Base-by-base conservation (phyloP, 1,284 basidiomycete genomes). In the Xerocomus amazonicus region DNA sequence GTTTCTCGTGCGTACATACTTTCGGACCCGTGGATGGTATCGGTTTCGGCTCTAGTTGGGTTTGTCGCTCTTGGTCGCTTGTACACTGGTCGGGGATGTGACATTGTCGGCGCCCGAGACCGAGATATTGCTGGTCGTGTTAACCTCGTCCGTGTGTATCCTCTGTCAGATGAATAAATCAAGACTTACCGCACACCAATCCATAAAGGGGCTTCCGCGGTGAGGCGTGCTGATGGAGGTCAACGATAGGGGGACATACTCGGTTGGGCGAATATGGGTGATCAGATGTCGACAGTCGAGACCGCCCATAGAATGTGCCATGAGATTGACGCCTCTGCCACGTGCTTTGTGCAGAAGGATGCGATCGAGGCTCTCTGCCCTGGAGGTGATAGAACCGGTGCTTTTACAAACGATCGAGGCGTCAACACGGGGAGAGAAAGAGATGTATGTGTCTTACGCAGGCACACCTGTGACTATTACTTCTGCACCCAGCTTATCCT, bases 221-320 rank as follows among this genome's bases (percentile, higher is more conserved):
- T 99, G 97, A 14, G 97, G 97, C 0, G 97, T 98, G 40, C 87
- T 87, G 56, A 99, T 81, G 14, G 88, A 92, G 0, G 92, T 98
- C 52, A 99, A 73, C 7, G 91, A 94, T 35, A 93, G 71, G 1
- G 97, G 95, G 1, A 75, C 79, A 70, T 99, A 99, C 47, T 90
- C 83, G 14, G 73, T 77, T 0, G 96, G 94, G 55, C 81, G 81
- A 60, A 96, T 79, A 65, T 90, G 87, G 3, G 90, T 84, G 50
- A 99, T 93, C 14, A 99, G 75, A 66, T 97, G 84, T 44, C 96
- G 81, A 62, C 90, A 92, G 63, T 97, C 94, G n/a, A 97, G 77
- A 1, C 94, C 94, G 19, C 92, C 92, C 97, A 99, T 99, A 16
- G 91, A 94, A 67, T 99, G 97, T 0, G 92, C 97, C 40, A 99